Conservation (phyloP, 257 asterid genomes). For the Ajuga chamaepitys region DNA sequence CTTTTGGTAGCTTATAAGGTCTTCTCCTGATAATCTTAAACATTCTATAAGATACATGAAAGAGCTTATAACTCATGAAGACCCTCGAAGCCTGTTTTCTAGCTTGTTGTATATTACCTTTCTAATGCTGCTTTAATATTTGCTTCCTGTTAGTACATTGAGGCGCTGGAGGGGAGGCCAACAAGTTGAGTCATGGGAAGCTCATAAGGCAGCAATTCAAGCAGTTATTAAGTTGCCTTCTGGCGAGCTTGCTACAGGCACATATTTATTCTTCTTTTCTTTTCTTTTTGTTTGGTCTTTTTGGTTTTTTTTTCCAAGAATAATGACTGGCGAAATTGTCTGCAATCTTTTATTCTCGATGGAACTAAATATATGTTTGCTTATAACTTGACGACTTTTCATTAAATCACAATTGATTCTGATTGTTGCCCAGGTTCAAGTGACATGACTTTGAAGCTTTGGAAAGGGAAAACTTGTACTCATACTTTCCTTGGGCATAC, state of each 20-base stretch:
- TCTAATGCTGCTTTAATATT: constrained; percentile 12
- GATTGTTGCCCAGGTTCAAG: constrained; percentile 68
- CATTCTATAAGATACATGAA: too few relatives aligned
- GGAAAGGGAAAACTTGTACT: constrained; percentile 78
- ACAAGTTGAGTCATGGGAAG: constrained; percentile 76
- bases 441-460: constrained; percentile 83
- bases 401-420: constrained; percentile 14
- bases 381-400: neutral
- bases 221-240: constrained; percentile 77
- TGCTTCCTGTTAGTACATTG: constrained; percentile 45
- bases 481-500: constrained; percentile 79
- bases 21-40: too few relatives aligned
- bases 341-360: neutral
- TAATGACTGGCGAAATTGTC: neutral
- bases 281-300: neutral
- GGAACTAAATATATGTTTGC: neutral
- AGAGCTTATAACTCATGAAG: too few relatives aligned
- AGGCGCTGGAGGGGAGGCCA: constrained; percentile 91
- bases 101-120: too few relatives aligned
- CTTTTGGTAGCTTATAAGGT: too few relatives aligned
- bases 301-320: neutral
- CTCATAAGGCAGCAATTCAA: constrained; percentile 79
- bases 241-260: constrained; percentile 91
- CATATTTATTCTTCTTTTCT: constrained; percentile 3
- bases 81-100: too few relatives aligned